These are phyloP conservation scores for Candida ovalis DNA, from an alignment of 805 yeast species.

Conservation along the genomic window DNA sequence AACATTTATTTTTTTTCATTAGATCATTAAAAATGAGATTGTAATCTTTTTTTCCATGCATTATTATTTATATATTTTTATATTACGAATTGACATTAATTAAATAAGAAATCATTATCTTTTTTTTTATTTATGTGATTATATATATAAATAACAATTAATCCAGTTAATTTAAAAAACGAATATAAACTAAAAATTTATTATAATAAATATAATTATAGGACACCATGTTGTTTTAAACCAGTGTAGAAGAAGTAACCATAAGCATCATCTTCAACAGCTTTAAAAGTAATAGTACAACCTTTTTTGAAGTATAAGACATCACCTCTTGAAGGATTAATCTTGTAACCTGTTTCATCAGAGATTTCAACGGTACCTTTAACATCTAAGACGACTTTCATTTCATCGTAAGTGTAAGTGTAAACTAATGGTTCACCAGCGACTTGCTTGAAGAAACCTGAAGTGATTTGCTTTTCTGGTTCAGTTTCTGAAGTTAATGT, in stretches of 20 bases:
- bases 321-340: conserved; percentile 58
- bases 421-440: conserved; percentile 62
- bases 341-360: conserved; percentile 60
- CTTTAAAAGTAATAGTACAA: conserved; percentile 55
- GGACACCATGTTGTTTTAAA: conserved; percentile 40
- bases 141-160: conserved; percentile 4
- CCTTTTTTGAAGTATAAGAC: conserved; percentile 63
- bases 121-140: no score
- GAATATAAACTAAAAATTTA: background rate
- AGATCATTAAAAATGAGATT: background rate
- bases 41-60: no score
- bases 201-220: conserved; percentile 1
- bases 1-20: conserved; percentile 4
- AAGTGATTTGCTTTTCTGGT: conserved; percentile 52
- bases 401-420: conserved; percentile 59
- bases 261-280: conserved; percentile 43
- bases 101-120: no score
- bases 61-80: no score
- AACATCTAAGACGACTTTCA: conserved; percentile 63
- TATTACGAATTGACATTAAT: no score
- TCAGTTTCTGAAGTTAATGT: conserved; percentile 53
- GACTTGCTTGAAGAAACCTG: conserved; percentile 67
- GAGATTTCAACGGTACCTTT: conserved; percentile 56
- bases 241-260: conserved; percentile 60
- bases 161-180: conserved; percentile 1